Conservation (phyloP, 2,329 filamentous ascomycete genomes). For the Pestalotiopsis fici region DNA sequence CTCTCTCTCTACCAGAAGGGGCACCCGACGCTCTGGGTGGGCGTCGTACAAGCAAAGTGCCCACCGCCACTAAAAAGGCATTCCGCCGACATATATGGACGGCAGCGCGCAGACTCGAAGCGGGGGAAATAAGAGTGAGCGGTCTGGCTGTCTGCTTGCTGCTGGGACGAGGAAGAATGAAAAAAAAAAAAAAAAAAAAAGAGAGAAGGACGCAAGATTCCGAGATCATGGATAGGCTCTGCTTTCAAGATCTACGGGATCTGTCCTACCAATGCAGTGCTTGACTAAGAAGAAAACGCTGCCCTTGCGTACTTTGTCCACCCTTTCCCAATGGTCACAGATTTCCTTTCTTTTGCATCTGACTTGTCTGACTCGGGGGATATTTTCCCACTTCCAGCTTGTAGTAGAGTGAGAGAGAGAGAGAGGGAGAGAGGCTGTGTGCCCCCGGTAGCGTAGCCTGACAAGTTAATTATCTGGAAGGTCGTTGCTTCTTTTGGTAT, state of each 20-base stretch:
- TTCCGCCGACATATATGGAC: background rate
- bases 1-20: background rate
- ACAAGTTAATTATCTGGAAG: slow-evolving; percentile 7
- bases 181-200: too few species aligned
- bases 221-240: slow-evolving; percentile 7
- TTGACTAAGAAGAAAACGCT: background rate
- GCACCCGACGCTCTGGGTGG: slow-evolving; percentile 2
- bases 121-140: background rate
- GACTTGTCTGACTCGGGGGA: too few species aligned
- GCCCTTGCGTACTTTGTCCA: background rate
- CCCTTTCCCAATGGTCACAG: slow-evolving; percentile 7
- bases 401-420: background rate
- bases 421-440: background rate
- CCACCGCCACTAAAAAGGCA: slow-evolving; percentile 1
- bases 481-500: background rate
- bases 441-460: slow-evolving; percentile 2
- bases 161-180: background rate
- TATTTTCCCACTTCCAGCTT: too few species aligned
- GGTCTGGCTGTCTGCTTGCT: background rate
- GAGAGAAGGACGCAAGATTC: background rate
- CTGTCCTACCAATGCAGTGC: background rate
- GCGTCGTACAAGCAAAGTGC: background rate
- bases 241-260: background rate
- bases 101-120: slow-evolving; percentile 2
- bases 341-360: background rate